Evolutionary conservation across 2,329 filamentous ascomycete genomes (phyloP), one percentile per base, ranked within the genome.

Genomic region (Xylaria sp.): DNA sequence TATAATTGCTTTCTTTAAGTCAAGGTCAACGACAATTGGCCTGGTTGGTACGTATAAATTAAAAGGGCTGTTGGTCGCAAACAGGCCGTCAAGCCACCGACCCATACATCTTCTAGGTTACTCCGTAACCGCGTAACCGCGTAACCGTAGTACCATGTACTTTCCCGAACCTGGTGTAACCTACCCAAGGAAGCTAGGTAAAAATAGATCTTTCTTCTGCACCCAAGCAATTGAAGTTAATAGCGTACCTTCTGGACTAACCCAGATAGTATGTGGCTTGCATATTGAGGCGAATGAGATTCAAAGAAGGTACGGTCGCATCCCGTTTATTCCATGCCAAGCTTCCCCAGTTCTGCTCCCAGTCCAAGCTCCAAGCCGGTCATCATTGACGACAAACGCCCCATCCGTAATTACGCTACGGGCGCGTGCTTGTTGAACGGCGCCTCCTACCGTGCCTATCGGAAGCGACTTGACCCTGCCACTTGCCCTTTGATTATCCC

Each of bases 361-460:
- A 28, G 33, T 23, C 38, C 42, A 26, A 48, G 23, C 33, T 26
- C 28, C 28, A 2, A 28, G 59, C 26, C 31, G 48, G 38, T 57
- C 60, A 38, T 54, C 42, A 40, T 59, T 53, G 56, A 51, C 46
- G 46, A 59, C 54, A 53, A 13, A 15, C 26, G 63, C 57, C 63
- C 63, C 58, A 66, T 66, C 62, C 58, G 63, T 23, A 66, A 66
- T 53, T 57, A 42, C 40, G 58, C 59, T 54, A 62, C 59, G 51
- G 49, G 53, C 58, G 63, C 58, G 63, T 58, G 49, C 49, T 40
- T 66, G 51, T 48, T 40, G 49, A 28, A 66, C 58, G 38, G 51
- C 28, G 26, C 20, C 46, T 38, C 57, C 44, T n/a, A 53, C 23
- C 44, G 31, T 56, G 13, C 23, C 33, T 36, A 33, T 48, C 63